Evolutionary conservation across 495 filamentous ascomycete genomes (phyloP).

Genomic region (Daldinia loculata): DNA sequence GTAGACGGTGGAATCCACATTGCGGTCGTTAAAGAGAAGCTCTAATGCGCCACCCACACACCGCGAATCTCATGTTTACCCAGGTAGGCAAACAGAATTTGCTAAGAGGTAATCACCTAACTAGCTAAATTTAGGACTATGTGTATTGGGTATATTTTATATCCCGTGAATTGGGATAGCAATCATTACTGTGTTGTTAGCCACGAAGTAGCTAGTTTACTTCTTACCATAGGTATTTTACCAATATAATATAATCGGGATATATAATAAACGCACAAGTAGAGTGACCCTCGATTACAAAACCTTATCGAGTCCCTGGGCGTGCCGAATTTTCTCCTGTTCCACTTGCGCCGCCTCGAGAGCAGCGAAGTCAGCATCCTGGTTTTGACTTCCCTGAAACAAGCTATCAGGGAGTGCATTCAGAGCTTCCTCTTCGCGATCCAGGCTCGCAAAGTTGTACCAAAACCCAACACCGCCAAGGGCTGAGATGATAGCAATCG

Average conservation of each 20-base stretch:
- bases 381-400: constrained; percentile 44
- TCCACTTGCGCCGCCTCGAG: constrained; percentile 39
- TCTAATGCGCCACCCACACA: no score
- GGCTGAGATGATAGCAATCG: constrained; percentile 68
- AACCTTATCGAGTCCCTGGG: constrained; percentile 41
- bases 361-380: constrained; percentile 37
- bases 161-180: background rate
- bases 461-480: constrained; percentile 70
- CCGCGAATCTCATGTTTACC: no score
- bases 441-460: constrained; percentile 64
- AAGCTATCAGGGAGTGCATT: constrained; percentile 64
- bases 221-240: background rate
- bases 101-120: no score
- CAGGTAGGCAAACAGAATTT: no score
- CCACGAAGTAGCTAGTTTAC: background rate
- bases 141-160: background rate
- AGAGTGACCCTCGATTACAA: background rate
- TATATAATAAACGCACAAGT: background rate
- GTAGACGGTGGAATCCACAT: no score
- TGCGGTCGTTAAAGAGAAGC: no score
- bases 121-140: no score
- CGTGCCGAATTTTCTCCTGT: constrained; percentile 41
- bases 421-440: constrained; percentile 70
- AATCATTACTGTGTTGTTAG: no score
- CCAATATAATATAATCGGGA: background rate